Conservation (phyloP, 2,329 filamentous ascomycete genomes). For the Epichloe elymi region DNA sequence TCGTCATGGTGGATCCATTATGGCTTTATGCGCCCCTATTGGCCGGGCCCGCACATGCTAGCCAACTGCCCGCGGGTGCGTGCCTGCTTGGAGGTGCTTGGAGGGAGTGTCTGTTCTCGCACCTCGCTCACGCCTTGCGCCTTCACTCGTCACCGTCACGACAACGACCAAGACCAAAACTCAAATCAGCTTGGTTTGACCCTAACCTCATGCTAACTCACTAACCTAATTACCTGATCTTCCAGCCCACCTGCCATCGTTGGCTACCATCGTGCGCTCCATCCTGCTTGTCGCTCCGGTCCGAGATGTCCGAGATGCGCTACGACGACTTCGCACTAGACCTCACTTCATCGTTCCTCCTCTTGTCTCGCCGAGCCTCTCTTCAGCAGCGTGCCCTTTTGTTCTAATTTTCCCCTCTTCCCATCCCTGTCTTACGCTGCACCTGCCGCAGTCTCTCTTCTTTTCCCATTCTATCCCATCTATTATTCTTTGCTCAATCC, state of each 20-base stretch:
- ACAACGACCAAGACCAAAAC: not conserved
- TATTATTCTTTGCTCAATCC: not conserved
- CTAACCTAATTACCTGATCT: not conserved
- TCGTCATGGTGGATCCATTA: too few species aligned
- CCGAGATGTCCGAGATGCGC: slow-evolving; percentile 7
- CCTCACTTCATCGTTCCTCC: not conserved
- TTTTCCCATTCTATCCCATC: not conserved
- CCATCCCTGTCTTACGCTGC: not conserved
- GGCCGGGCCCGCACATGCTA: too few species aligned
- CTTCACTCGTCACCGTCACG: not conserved
- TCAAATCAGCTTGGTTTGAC: not conserved
- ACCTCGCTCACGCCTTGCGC: not conserved
- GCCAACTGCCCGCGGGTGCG: too few species aligned
- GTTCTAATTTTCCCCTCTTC: not conserved
- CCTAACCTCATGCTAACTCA: not conserved
- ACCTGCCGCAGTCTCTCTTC: not conserved
- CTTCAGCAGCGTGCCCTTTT: slow-evolving; percentile 7
- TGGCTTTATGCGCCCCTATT: too few species aligned
- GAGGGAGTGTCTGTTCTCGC: too few species aligned
- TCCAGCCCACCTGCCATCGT: not conserved
- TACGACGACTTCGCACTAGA: slow-evolving; percentile 3
- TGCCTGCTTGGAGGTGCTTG: too few species aligned
- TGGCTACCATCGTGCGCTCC: not conserved
- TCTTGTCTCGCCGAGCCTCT: slow-evolving; percentile 6
- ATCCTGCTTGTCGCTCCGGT: not conserved